Percentiles rank a stretch among this genome's conserved stretches.
Conservation (phyloP, 2,329 filamentous ascomycete species). For the Aspergillus spinulosporus region DNA sequence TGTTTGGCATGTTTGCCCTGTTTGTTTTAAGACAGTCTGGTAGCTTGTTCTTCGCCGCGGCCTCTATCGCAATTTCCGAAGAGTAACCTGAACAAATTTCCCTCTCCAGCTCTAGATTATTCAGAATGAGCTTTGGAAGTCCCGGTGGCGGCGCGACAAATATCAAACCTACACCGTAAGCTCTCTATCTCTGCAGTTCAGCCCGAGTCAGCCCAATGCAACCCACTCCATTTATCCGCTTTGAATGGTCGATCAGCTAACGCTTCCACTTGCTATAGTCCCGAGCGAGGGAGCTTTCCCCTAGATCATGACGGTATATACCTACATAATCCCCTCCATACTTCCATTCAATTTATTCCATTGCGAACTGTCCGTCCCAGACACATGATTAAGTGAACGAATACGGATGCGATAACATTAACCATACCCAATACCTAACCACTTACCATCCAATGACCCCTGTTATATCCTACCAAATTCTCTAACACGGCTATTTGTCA, state of each 20-base stretch:
- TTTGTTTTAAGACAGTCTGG: slow-evolving; percentile 22
- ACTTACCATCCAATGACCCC: too few relatives aligned
- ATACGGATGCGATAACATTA: too few relatives aligned
- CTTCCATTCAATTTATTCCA: too few relatives aligned
- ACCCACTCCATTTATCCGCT: background rate
- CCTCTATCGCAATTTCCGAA: slow-evolving; percentile 12
- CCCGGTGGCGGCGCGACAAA: slow-evolving; percentile 66
- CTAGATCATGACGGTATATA: slow-evolving; percentile 81
- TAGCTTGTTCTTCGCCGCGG: background rate
- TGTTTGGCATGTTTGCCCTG: slow-evolving; percentile 29
- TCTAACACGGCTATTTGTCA: background rate
- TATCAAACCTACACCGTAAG: slow-evolving; percentile 70
- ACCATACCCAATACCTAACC: too few relatives aligned
- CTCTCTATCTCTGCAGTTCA: slow-evolving; percentile 20
- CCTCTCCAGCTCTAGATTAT: background rate
- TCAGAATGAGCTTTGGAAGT: slow-evolving; percentile 62
- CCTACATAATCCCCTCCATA: background rate
- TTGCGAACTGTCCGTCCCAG: too few relatives aligned
- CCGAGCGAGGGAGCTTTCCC: slow-evolving; percentile 92
- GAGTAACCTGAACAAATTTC: background rate
- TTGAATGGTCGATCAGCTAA: background rate
- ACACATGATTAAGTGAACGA: too few relatives aligned
- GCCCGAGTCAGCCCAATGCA: background rate
- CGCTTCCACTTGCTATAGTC: slow-evolving; percentile 52
- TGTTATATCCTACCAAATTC: background rate